Evolutionary conservation across 495 filamentous ascomycete genomes (phyloP), one percentile per base, ranked within the genome.

Genomic region (Niebla homalea): DNA sequence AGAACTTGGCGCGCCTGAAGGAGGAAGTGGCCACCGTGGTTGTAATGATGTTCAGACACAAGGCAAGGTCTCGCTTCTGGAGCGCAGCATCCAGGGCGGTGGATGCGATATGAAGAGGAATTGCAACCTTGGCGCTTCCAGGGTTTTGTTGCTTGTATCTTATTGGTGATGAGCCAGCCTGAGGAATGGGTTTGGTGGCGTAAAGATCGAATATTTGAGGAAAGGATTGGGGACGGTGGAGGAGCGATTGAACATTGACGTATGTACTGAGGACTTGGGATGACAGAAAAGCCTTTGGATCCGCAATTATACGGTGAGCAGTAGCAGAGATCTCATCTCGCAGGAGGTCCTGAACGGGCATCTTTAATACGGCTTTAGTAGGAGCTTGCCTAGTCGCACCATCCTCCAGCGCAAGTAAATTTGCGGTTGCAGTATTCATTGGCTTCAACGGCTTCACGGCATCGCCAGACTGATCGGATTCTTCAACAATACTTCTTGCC

Each of bases 201-300:
- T 87, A 97, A 32, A 97, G 76, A 39, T 77, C 62, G 69, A 98
- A 84, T 42, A 85, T 77, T 40, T 81, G 73, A 3, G 92, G 87
- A 61, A 96, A 75, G 29, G 79, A 77, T 50, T 85, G 70, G 12
- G 87, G 80, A 42, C 71, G 78, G 46, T 76, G 71, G 52, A 96
- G 75, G n/a, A 76, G 67, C 16, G 76, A 68, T 59, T 94, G 87
- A 25, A 83, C 77, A 21, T 72, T 67, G 43, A 89, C 78, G 58
- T 94, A 96, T 48, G 67, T 61, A 16, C 73, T 63, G 8, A 98
- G 75, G 0, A 87, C 64, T 23, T 70, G 62, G 1, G 79, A 81
- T 4, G 87, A 83, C 57, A 98, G 87, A 69, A 89, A 89, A 36
- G 94, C 78, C 25, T 78, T 73, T 4, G 87, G 82, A 53, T 92